Evolutionary conservation across 2,329 filamentous ascomycete genomes (phyloP), one percentile per base, ranked within the genome.

Genomic region (Diplodia scrobiculata): DNA sequence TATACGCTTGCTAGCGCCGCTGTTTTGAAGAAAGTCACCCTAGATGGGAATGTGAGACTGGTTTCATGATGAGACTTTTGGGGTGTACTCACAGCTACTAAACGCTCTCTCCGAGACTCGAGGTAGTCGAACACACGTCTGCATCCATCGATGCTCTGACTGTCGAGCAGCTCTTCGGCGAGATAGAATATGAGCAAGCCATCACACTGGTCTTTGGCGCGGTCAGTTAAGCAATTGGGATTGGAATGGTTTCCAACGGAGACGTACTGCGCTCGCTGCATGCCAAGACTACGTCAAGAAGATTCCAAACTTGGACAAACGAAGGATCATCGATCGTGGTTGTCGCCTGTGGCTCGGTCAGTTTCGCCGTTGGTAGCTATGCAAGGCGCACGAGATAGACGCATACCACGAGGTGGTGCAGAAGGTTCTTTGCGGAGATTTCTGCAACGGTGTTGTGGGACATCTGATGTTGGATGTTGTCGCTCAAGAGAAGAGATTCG

Each of bases 151-250:
- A 97, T 96, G 0, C 93, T 97, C 77, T 99, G 94, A 73, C 92
- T 97, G 77, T 99, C 96, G 29, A 99, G 84, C 1, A 99, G 85
- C 78, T 98, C 95, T 76, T 99, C 95, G 21, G 97, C 88, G 17
- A 99, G 86, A 85, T 91, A 93, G 73, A 97, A 92, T 7, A 95
- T 84, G 9, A 99, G 82, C 19, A 90, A 90, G 0, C 91, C 87
- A 69, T 97, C 92, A 71, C 86, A 88, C 71, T 85, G 73, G 11
- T 78, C 80, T 79, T 45, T 19, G 13, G 14, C 51, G n/a, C 27
- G 59, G 68, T 78, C 67, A 75, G 72, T 25, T 17, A 51, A 17
- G 21, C 27, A 32, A 32, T 21, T 34, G 25, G 27, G 55, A 13
- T 52, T 48, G 53, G 19, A 32, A 13, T 11, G 27, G 51, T 36